These are phyloP conservation scores for Lactifluus piperatus DNA, from an alignment of 768 basidiomycete genomes.

Conservation along the genomic window DNA sequence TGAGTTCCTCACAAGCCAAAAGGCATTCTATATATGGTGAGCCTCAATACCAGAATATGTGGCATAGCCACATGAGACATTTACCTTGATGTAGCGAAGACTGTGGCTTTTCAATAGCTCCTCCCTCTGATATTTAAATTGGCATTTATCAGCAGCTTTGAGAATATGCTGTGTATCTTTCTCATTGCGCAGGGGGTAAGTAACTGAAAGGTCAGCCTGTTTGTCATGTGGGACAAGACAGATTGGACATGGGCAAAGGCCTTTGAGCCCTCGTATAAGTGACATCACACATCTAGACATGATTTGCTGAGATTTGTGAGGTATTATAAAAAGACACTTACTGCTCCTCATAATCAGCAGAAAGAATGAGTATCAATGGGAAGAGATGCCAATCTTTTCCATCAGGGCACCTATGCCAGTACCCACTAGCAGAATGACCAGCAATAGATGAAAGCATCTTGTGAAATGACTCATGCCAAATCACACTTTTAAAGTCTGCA, in stretches of 20 bases:
- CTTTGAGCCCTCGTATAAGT: background rate
- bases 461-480: constrained; percentile 23
- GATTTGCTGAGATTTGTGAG: too few species aligned
- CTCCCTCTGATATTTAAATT: background rate
- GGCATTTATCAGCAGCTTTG: too few species aligned
- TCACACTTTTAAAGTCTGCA: constrained; percentile 18
- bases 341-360: constrained; percentile 27
- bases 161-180: too few species aligned
- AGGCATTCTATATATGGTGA: background rate
- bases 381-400: constrained; percentile 8
- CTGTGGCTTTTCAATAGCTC: background rate
- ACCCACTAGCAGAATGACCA: constrained; percentile 11
- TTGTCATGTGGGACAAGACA: background rate
- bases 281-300: background rate
- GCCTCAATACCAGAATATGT: too few species aligned
- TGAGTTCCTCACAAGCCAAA: background rate
- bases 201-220: background rate
- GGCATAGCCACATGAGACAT: too few species aligned
- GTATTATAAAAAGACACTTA: background rate
- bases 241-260: background rate
- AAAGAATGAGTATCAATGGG: constrained; percentile 22
- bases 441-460: constrained; percentile 13
- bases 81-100: background rate
- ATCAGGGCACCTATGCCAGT: constrained; percentile 7
- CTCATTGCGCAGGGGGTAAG: background rate